Base-by-base conservation (phyloP, 208 protist species). In the Wallacemonas collosoma region DNA sequence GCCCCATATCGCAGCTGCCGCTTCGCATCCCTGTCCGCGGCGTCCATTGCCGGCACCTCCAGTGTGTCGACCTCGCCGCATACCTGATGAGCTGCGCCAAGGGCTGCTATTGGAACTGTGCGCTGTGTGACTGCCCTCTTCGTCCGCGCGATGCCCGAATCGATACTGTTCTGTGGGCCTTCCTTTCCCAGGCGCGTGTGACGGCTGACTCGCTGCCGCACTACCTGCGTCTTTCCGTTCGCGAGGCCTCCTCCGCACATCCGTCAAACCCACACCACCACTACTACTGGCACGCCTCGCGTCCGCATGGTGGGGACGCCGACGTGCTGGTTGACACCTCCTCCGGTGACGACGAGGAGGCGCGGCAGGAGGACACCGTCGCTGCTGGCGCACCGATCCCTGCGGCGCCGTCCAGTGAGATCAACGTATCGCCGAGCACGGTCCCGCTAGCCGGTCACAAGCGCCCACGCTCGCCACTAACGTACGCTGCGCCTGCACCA, bases 71-170 rank as follows among this genome's bases (percentile, higher is more conserved):
- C 69, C 80, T 91, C 44, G 51, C 65, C 12, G 68, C 85, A 14
- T 91, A 83, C 76, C 71, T 96, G n/a, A 63, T 90, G 9, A 84
- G 83, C 55, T 81, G 87, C 65, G 63, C 87, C 64, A 87, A 83
- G 12, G 85, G 82, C 0, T 91, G 76, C 50, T 95, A 93, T 80
- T 95, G 91, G 88, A 95, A 95, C 77, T 95, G 91, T 68, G 76
- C 88, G 3, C 73, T 95, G 57, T 95, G 91, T 56, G 91, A 95
- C 68, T 60, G 69, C 35, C 80, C 83, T 55, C 79, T 95, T 55
- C 74, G 86, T 35, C 75, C 78, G 41, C 6, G 45, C 3, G 86
- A 92, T 60, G 69, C 93, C 9, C 40, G 66, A 5, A 76, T 95
- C 35, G 91, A 95, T 71, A 93, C 86, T 14, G 68, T 93, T 14